phyloP scores from a whole-genome alignment of 768 basidiomycete genomes.

The Tylopilus plumbeoviolaceoides region DNA sequence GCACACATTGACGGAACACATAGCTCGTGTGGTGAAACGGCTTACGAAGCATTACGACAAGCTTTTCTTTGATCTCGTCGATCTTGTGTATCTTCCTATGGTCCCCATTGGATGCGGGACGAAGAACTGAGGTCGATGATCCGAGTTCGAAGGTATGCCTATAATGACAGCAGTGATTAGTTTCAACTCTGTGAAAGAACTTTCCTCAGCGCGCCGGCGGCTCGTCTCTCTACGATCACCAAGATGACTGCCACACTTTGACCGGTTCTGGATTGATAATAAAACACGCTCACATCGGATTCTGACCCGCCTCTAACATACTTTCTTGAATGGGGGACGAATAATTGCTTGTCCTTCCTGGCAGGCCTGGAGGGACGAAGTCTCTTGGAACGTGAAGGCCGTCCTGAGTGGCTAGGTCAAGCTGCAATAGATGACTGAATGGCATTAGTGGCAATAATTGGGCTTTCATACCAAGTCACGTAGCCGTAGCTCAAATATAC shows the following conservation, averaged over 20 bases:
- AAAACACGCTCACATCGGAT: no score
- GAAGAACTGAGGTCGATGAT: neutral
- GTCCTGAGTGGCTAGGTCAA: neutral
- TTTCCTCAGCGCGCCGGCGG: no score
- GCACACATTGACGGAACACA: neutral
- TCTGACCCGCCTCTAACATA: no score
- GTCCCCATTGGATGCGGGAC: neutral
- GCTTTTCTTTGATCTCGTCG: constrained; percentile 1
- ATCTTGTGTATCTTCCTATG: neutral
- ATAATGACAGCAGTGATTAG: neutral
- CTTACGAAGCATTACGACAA: constrained; percentile 10
- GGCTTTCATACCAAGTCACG: neutral
- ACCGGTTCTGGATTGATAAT: no score
- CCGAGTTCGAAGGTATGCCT: neutral
- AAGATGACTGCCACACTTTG: no score
- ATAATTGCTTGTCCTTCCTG: rapidly evolving
- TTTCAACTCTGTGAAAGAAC: no score
- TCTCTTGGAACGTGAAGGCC: neutral
- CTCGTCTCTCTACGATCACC: no score
- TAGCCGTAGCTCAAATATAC: neutral
- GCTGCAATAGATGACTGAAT: neutral
- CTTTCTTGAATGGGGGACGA: no score
- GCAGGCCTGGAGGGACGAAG: neutral
- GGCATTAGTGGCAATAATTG: no score
- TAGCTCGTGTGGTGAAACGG: neutral